Conservation (phyloP, 164 flowering plant genomes). For the Magnolia changhungtana region DNA sequence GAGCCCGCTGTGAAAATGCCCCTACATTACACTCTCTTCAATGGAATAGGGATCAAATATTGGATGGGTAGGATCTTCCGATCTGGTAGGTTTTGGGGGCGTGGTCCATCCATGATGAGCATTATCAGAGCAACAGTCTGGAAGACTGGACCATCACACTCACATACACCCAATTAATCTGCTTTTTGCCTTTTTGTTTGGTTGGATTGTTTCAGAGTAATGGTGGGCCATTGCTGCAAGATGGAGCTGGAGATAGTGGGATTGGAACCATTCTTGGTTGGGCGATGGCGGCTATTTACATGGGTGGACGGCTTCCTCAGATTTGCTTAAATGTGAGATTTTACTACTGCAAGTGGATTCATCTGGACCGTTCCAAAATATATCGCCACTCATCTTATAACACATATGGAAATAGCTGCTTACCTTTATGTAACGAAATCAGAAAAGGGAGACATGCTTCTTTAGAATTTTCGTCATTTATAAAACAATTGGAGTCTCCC, state of each 20-base stretch:
- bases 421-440: neutral
- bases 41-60: too few relatives aligned
- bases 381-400: neutral
- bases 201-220: constrained; percentile 27
- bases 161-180: too few relatives aligned
- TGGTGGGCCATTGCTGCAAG: constrained; percentile 13
- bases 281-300: constrained; percentile 82
- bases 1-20: too few relatives aligned
- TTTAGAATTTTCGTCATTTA: too few relatives aligned
- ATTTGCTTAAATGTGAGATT: constrained; percentile 68
- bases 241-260: constrained; percentile 25
- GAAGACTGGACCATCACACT: neutral
- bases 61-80: too few relatives aligned
- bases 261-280: constrained; percentile 67
- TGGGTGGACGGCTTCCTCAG: constrained; percentile 91
- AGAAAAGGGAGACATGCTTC: neutral
- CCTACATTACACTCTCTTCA: too few relatives aligned
- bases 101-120: too few relatives aligned
- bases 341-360: neutral
- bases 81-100: too few relatives aligned
- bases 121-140: too few relatives aligned
- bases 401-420: neutral
- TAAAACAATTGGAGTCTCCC: too few relatives aligned
- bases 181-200: neutral
- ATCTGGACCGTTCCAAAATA: neutral